A percentile compares a stretch with the other conserved stretches of the same genome.
Conservation (phyloP, 768 basidiomycete genomes). For the Cystobasidium tubakii region DNA sequence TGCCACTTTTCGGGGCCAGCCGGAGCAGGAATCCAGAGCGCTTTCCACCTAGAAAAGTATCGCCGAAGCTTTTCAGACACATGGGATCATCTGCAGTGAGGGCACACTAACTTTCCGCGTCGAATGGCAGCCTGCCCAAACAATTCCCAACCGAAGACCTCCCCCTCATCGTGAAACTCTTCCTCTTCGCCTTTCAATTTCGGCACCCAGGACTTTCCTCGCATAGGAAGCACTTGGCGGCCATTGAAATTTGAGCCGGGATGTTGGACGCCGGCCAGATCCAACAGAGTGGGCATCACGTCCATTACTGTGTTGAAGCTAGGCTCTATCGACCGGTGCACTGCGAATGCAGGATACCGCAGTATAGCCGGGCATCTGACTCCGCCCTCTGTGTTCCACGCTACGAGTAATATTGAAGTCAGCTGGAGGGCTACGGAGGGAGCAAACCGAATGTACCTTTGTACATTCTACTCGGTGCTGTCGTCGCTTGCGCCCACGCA, state of each 20-base stretch:
- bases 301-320: background rate
- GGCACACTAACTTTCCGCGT: too few species aligned
- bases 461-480: background rate
- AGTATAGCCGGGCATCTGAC: background rate
- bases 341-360: background rate
- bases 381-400: background rate
- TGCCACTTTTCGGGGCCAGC: constrained; percentile 64
- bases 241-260: background rate
- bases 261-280: background rate
- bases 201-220: background rate
- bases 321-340: background rate
- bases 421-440: too few species aligned
- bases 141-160: background rate
- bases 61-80: too few species aligned
- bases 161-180: background rate
- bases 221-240: background rate
- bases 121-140: constrained; percentile 3
- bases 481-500: background rate
- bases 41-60: background rate
- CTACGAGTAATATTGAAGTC: background rate
- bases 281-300: background rate
- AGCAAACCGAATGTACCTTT: background rate
- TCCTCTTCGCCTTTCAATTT: background rate
- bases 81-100: too few species aligned
- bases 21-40: constrained; percentile 62